These are phyloP conservation scores for Saururus chinensis DNA, from an alignment of 164 flowering plant genomes.

Conservation along the genomic window DNA sequence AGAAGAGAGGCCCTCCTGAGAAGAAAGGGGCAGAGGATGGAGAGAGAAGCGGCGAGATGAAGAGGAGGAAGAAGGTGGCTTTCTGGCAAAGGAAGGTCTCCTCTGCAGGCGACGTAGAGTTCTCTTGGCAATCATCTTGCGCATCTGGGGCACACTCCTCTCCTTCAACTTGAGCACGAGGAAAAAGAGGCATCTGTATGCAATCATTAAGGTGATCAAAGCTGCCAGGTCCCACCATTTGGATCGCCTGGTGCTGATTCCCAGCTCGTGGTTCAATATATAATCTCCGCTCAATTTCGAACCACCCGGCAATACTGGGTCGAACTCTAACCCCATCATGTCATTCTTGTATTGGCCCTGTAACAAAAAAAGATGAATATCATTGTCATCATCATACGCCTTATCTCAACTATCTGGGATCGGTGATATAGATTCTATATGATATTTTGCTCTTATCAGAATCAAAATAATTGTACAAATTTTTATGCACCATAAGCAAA, in stretches of 20 bases:
- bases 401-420: too few species aligned
- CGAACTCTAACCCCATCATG: slow-evolving; percentile 54
- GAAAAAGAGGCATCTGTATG: slow-evolving; percentile 48
- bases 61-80: slow-evolving; percentile 27
- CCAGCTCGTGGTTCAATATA: slow-evolving; percentile 24
- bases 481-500: neutral
- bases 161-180: slow-evolving; percentile 52
- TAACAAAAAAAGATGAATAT: too few species aligned
- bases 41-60: slow-evolving; percentile 26
- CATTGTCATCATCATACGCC: too few species aligned
- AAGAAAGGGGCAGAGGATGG: slow-evolving; percentile 21
- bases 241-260: slow-evolving; percentile 32
- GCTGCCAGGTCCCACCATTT: slow-evolving; percentile 69
- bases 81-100: slow-evolving; percentile 48
- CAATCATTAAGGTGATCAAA: slow-evolving; percentile 25
- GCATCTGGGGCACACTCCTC: slow-evolving; percentile 37
- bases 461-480: too few species aligned
- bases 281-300: slow-evolving; percentile 46
- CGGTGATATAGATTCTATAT: too few species aligned
- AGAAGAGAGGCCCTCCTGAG: slow-evolving; percentile 71
- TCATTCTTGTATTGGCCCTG: slow-evolving; percentile 73
- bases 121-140: slow-evolving; percentile 25
- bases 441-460: too few species aligned
- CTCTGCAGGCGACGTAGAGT: slow-evolving; percentile 34
- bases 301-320: slow-evolving; percentile 35